Conservation (phyloP, 73 alveolate species). For the Tetrahymena thermophila region DNA sequence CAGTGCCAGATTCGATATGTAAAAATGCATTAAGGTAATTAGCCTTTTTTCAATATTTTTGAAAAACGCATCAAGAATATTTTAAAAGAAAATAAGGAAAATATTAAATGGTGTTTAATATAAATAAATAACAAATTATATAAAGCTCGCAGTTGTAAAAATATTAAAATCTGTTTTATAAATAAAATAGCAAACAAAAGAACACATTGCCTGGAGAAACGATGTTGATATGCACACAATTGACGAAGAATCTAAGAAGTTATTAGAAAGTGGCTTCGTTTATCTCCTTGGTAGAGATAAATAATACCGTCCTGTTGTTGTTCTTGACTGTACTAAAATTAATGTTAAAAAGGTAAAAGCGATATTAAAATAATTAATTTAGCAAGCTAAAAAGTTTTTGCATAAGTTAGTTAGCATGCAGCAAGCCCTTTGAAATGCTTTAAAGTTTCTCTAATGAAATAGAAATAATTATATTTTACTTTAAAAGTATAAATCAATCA, state of each 20-base stretch:
- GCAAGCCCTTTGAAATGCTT: not conserved
- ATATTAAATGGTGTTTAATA: not conserved
- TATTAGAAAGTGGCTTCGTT: constrained; percentile 25
- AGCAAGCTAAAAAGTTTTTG: not conserved
- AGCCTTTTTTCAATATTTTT: not conserved
- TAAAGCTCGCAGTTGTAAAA: not conserved
- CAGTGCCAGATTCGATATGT: not conserved
- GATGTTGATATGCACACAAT: not conserved
- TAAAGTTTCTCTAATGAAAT: no score
- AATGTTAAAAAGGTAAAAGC: constrained; percentile 18
- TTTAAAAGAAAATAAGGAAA: not conserved
- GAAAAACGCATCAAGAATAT: not conserved
- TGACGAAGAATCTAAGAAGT: not conserved
- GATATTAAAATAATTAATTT: not conserved
- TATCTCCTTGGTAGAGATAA: constrained; percentile 38
- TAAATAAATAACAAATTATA: no score
- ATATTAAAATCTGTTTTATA: not conserved
- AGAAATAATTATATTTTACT: no score
- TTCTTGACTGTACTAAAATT: constrained; percentile 17
- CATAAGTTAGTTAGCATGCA: not conserved
- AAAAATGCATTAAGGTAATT: not conserved
- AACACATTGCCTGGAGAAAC: not conserved
- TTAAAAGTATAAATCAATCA: no score
- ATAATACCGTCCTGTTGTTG: constrained; percentile 23
- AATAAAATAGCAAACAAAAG: not conserved